Evolutionary conservation across 768 basidiomycete species (phyloP).

Genomic region (Tricholoma sp.): DNA sequence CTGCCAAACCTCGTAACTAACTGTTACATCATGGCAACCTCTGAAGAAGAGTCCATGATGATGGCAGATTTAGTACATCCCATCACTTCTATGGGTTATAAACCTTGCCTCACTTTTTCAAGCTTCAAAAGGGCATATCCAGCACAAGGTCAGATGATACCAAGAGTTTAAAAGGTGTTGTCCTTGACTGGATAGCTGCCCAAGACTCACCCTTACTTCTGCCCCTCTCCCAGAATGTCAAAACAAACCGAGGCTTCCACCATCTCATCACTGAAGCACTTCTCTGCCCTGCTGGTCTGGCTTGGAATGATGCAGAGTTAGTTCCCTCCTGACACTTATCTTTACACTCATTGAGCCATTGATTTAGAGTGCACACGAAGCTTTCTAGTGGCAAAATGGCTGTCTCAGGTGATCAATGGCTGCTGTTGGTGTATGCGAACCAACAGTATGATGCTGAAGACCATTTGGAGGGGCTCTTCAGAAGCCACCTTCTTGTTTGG

Average conservation of each 20-base stretch:
- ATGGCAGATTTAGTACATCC: background rate
- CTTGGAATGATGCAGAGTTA: constrained; percentile 13
- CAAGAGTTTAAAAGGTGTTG: constrained; percentile 13
- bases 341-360: background rate
- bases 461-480: constrained; percentile 22
- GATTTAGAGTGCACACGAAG: constrained; percentile 5
- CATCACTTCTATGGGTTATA: background rate
- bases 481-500: constrained; percentile 16
- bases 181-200: constrained; percentile 21
- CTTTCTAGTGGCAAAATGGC: constrained; percentile 9
- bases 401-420: constrained; percentile 22
- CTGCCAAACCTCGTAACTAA: too few species aligned
- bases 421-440: constrained; percentile 16
- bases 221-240: constrained; percentile 6
- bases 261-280: constrained; percentile 10
- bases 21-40: background rate
- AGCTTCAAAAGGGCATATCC: constrained; percentile 20
- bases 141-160: constrained; percentile 16
- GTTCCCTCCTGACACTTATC: background rate
- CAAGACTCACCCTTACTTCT: constrained; percentile 7
- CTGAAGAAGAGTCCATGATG: background rate
- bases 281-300: constrained; percentile 11
- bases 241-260: constrained; percentile 7
- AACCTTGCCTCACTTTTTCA: background rate
- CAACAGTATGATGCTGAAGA: constrained; percentile 16